Conservation (phyloP, 2,329 filamentous ascomycete species). For the Mycosphaerella arachidis region DNA sequence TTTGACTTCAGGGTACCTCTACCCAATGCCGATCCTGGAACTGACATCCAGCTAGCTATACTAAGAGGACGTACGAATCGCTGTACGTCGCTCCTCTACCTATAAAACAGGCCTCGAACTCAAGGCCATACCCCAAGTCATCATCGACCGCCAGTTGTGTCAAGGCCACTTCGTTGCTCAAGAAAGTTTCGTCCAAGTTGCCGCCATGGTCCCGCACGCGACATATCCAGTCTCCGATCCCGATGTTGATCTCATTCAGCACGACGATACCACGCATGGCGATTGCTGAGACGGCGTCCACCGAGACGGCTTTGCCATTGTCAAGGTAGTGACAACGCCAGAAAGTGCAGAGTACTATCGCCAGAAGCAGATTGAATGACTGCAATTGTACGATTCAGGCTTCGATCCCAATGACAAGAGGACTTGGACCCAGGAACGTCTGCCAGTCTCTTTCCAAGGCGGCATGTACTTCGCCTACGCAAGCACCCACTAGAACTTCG, state of each 20-base stretch:
- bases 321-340: conserved; percentile 26
- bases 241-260: conserved; percentile 19
- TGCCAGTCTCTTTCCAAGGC: conserved; percentile 43
- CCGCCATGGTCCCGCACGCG: conserved; percentile 17
- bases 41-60: too few relatives aligned
- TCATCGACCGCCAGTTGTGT: too few relatives aligned
- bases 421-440: conserved; percentile 43
- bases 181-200: neutral
- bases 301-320: conserved; percentile 28
- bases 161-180: too few relatives aligned
- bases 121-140: too few relatives aligned
- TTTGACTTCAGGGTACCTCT: too few relatives aligned
- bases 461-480: conserved; percentile 43
- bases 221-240: conserved; percentile 16
- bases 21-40: too few relatives aligned
- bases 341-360: conserved; percentile 29
- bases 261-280: conserved; percentile 19
- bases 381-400: conserved; percentile 28
- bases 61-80: too few relatives aligned
- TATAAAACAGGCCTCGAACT: too few relatives aligned
- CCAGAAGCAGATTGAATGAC: conserved; percentile 31
- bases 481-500: conserved; percentile 41
- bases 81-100: too few relatives aligned
- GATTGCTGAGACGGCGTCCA: conserved; percentile 34
- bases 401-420: conserved; percentile 31